Evolutionary conservation across 2,329 filamentous ascomycete species (phyloP), one percentile per base, ranked within the genome.

Genomic region (Shiraia sp.): DNA sequence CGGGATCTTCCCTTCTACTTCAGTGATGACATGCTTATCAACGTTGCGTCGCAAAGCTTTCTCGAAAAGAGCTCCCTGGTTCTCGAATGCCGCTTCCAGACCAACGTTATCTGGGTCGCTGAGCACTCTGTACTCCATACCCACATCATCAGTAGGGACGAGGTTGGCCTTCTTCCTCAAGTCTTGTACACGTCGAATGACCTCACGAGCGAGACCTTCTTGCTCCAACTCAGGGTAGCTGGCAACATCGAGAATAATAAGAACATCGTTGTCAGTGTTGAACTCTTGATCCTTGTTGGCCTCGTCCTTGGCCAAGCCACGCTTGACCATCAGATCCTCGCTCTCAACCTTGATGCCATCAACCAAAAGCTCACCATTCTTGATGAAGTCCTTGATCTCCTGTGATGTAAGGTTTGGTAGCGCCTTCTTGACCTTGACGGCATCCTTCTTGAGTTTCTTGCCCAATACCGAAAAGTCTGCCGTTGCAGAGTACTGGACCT

Each of bases 391-490:
- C 67, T 91, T 88, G 47, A 96, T 90, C 55, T 96, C 81, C 9
- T 88, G 83, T 55, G 85, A 91, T 14, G 80, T 87, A 34, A 99
- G 76, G 27, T 74, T 78, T 5, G 91, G 91, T 32, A 99, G 75
- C 2, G 88, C 90, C 73, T 92, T 95, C 77, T 95, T 95, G 56
- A 97, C 90, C 66, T 87, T 89, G 53, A 85, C 83, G 53, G 90
- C 88, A 61, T 96, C 91, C 73, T 96, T 96, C 79, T 95, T 95
- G 57, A 97, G 80, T 75, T 97, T 97, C 81, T 96, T 96, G 53
- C 93, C 93, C 12, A 99, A 79, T 2, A 88, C 87, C 10, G 93
- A 90, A 87, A 93, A 96, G 70, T 99, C 93, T 6, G 90, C 91
- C 27, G 81, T 83, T 12, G 92, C 89, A 48, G 87, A 90, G 73